Evolutionary conservation across 2,329 filamentous ascomycete species (phyloP), one percentile per base, ranked within the genome.

Genomic region (Aspergillus persii): DNA sequence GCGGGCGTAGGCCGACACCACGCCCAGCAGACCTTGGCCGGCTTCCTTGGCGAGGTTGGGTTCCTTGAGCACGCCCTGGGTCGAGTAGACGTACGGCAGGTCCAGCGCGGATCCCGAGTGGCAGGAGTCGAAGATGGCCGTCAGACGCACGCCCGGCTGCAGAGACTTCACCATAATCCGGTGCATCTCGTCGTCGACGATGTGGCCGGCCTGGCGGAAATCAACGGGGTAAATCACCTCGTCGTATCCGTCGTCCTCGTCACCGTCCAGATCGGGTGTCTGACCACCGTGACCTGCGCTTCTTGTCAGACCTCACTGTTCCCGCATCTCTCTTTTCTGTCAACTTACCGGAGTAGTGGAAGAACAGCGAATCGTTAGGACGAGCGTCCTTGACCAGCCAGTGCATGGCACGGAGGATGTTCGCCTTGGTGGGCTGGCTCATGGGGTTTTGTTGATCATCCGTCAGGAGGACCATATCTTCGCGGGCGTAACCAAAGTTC

Each of bases 371-470:
- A 74, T 98, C 94, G 72, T 97, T 96, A 0, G 92, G 90, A 59
- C 85, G 85, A 4, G 94, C 93, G 71, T 96, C 93, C 78, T 96
- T 96, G 59, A 97, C 92, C 23, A 98, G 80, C 94, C 94, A 98
- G 74, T 97, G 93, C 94, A 98, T 98, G 31, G 94, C 94, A 55
- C 94, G 86, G 41, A 98, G 77, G 57, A 98, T 96, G 72, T 98
- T 98, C 66, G 91, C 90, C 76, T 97, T 97, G 4, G 92, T 96
- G 8, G 94, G 94, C 78, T 96, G 92, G 77, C 92, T 96, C 90
- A 97, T 96, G 29, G 92, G 91, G 69, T 96, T 96, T 74, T 96
- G 92, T 79, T 97, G 93, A 74, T 98, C 94, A 72, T 98, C 94
- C 44, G 94, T 97, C 73, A 98, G 83, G 62, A 95, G 88, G 23